Evolutionary conservation across 2,329 filamentous ascomycete genomes (phyloP), one percentile per base, ranked within the genome.

Genomic region (Aspergillus thermomutatus): DNA sequence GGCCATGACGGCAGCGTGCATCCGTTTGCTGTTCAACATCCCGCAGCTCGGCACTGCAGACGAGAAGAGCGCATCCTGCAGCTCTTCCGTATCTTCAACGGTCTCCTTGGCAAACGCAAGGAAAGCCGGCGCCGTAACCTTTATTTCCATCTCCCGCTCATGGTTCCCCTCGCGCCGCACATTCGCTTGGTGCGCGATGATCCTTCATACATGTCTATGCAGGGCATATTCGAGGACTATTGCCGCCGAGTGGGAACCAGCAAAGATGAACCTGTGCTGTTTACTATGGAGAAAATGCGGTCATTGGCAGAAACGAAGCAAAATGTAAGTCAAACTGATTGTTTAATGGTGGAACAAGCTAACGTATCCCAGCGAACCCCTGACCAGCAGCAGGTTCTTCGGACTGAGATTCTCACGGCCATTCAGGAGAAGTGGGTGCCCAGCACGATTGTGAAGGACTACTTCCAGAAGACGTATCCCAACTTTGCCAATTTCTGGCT

Each of bases 1-100:
- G 95, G 94, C 17, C 93, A 97, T 70, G 95, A 99, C 75, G 94
- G 95, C 64, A 97, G 92, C 70, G 80, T 96, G n/a, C 94, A 99
- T 79, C 85, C 91, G 7, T 99, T 97, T 76, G 92, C 92, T 3
- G 91, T 99, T 37, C 95, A 99, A 71, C 93, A 97, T 72, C 95
- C 94, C 3, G 92, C 94, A 1, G 91, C 92, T 3, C 82, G 94
- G 55, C 92, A 96, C 73, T 97, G 92, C 68, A 86, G 94, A 58
- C 86, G 95, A 54, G 95, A 99, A 72, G 95, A 99, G 77, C 85
- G 94, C 27, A 96, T 97, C 55, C 76, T 97, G 62, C 94, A 99
- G 74, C 83, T 99, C 11, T 99, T 99, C 87, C 85, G 95, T 47
- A 95, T 97, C 66, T 92, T 99, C 77, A 99, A 99, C 75, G 92